phyloP scores from a whole-genome alignment of 2,329 filamentous ascomycete species.

The Clarireedia homoeocarpa region DNA sequence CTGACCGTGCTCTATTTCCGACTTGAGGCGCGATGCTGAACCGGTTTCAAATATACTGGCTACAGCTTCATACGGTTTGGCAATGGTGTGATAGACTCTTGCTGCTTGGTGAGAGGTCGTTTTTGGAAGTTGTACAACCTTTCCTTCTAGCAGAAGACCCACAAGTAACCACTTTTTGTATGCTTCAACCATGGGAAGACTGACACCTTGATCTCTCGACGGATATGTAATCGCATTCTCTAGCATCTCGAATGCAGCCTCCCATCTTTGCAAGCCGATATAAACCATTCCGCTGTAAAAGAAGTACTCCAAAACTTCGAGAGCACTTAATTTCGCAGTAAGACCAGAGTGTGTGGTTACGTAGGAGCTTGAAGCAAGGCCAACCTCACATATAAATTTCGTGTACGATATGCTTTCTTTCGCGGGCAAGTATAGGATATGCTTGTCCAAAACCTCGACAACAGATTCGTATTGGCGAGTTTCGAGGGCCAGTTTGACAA shows the following conservation, averaged over 20 bases:
- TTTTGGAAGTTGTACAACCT: conserved; percentile 45
- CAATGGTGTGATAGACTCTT: conserved; percentile 49
- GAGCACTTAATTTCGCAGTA: conserved; percentile 42
- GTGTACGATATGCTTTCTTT: conserved; percentile 29
- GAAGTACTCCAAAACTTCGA: conserved; percentile 59
- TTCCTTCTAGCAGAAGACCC: conserved; percentile 63
- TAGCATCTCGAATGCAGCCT: conserved; percentile 52
- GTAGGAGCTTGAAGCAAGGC: conserved; percentile 43
- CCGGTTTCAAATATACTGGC: conserved; percentile 59
- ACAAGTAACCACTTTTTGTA: conserved; percentile 89
- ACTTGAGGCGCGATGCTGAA: conserved; percentile 50
- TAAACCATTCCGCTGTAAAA: conserved; percentile 57
- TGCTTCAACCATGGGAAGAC: conserved; percentile 76
- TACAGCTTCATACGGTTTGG: conserved; percentile 64
- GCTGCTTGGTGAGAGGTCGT: conserved; percentile 45
- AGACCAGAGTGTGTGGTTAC: conserved; percentile 53
- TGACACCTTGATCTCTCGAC: conserved; percentile 51
- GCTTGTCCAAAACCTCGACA: conserved; percentile 54
- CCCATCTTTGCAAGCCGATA: conserved; percentile 54
- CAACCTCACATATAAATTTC: conserved; percentile 38
- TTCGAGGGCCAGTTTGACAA: conserved; percentile 50
- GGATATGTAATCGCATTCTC: conserved; percentile 62
- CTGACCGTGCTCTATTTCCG: conserved; percentile 53
- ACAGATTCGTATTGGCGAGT: conserved; percentile 46
- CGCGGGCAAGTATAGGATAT: conserved; percentile 58